Base-by-base conservation (phyloP, 257 asterid genomes). In the Solanum tacnaense region DNA sequence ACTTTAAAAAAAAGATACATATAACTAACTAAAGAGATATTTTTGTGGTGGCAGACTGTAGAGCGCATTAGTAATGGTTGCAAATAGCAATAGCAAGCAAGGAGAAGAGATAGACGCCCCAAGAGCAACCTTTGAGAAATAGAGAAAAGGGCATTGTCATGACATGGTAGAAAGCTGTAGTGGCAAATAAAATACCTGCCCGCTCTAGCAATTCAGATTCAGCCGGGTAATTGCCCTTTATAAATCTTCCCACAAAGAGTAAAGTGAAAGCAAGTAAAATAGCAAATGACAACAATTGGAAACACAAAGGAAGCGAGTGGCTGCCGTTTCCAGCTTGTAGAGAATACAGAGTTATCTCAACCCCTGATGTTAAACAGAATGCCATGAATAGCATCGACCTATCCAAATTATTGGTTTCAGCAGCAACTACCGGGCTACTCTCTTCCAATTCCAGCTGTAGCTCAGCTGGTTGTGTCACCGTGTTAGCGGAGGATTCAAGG, bases 221-320 rank as follows among this genome's bases (percentile, higher is more conserved):
- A 82, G 4, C 67, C 4, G 52, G 58, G 68, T n/a, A 25, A 35
- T 34, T 36, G 88, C 34, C 13, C 65, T 58, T 86, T 34, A 74
- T 60, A 23, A 52, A 86, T 73, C 46, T 86, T 9, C 72, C 58
- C 2, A 73, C 62, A 10, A 74, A 74, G 32, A 86, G 74, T 31
- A 27, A 86, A 27, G 68, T 39, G 12, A 86, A 86, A 38, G 85
- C 88, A 35, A 86, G 88, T 56, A 75, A 49, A 60, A 86, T 86
- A 2, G 65, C 38, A 83, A 86, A 75, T 68, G 85, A 74, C 11
- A 86, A 25, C 83, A 35, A 72, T 7, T 72, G 46, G 5, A 9
- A 20, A 72, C n/a, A 72, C 81, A 72, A 72, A 16, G 44, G 83
- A 23, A 74, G 83, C 2, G 52, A 34, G 7, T 49, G 58, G 58